Percentiles rank a stretch among this genome's conserved stretches.
phyloP scores from a whole-genome alignment of 2,329 filamentous ascomycete genomes.

The Epichloe sylvatica region DNA sequence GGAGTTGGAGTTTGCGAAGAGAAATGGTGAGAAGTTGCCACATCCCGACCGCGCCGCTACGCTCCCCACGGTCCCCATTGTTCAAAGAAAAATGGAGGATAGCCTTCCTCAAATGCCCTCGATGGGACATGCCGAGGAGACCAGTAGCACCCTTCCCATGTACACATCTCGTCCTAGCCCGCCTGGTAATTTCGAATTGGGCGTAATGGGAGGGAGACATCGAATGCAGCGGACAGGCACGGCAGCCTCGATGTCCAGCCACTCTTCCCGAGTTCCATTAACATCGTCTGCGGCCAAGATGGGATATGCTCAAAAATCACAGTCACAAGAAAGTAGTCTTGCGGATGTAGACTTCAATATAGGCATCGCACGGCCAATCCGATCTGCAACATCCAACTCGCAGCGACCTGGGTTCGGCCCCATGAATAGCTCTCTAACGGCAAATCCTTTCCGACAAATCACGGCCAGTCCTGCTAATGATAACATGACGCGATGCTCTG shows the following conservation, averaged over 20 bases:
- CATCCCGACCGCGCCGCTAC: constrained; percentile 47
- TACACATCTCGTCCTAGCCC: constrained; percentile 49
- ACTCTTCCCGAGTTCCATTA: constrained; percentile 50
- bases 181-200: constrained; percentile 38
- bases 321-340: constrained; percentile 24
- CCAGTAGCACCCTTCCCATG: constrained; percentile 45
- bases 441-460: constrained; percentile 10
- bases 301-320: constrained; percentile 31
- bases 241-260: constrained; percentile 43
- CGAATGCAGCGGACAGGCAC: constrained; percentile 38
- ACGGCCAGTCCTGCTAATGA: constrained; percentile 17
- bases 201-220: constrained; percentile 36
- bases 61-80: constrained; percentile 43
- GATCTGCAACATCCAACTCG: constrained; percentile 23
- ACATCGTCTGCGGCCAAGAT: constrained; percentile 46
- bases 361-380: constrained; percentile 15
- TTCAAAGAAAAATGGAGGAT: constrained; percentile 25
- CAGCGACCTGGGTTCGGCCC: constrained; percentile 13
- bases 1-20: constrained; percentile 36
- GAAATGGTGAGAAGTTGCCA: constrained; percentile 34
- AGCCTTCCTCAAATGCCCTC: constrained; percentile 45
- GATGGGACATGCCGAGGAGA: constrained; percentile 45
- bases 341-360: constrained; percentile 13
- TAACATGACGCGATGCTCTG: constrained; percentile 18
- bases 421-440: constrained; percentile 8